Conservation (phyloP, 176 grass and related monocot species). For the Tillandsia leiboldiana region DNA sequence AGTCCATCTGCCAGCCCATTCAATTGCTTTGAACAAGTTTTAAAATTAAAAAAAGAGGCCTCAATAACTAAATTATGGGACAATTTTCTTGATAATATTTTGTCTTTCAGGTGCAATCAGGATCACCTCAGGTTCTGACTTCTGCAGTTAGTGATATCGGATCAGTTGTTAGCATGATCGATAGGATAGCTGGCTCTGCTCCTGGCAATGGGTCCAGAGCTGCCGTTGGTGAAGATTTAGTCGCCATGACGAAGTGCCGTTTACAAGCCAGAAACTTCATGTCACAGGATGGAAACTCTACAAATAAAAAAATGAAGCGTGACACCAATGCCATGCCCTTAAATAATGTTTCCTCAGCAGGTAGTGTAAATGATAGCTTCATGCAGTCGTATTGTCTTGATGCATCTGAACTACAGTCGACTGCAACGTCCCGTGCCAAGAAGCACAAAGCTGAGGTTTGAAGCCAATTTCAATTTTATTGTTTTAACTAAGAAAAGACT, state of each 20-base stretch:
- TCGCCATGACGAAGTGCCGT: slow-evolving; percentile 97
- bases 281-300: slow-evolving; percentile 62
- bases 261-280: slow-evolving; percentile 94
- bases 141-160: slow-evolving; percentile 69
- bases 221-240: slow-evolving; percentile 90
- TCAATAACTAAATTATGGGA: background rate
- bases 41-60: background rate
- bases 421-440: slow-evolving; percentile 67
- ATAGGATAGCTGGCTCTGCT: slow-evolving; percentile 87
- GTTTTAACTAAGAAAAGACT: background rate
- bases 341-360: slow-evolving; percentile 60
- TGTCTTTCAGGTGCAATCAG: slow-evolving; percentile 45
- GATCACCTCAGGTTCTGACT: slow-evolving; percentile 26
- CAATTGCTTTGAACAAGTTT: background rate
- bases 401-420: slow-evolving; percentile 71
- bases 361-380: slow-evolving; percentile 69
- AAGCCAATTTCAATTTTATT: background rate
- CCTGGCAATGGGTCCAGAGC: slow-evolving; percentile 94
- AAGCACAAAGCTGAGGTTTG: slow-evolving; percentile 70
- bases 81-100: background rate
- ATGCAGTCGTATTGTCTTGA: slow-evolving; percentile 40
- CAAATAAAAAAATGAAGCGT: slow-evolving; percentile 96
- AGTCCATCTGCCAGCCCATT: too few relatives aligned
- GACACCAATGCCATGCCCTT: slow-evolving; percentile 97
- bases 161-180: slow-evolving; percentile 82